A percentile compares a stretch with the other conserved stretches of the same genome.
Evolutionary conservation across 78 protist genomes (phyloP).

Genomic region (Mastigamoeba balamuthi): DNA sequence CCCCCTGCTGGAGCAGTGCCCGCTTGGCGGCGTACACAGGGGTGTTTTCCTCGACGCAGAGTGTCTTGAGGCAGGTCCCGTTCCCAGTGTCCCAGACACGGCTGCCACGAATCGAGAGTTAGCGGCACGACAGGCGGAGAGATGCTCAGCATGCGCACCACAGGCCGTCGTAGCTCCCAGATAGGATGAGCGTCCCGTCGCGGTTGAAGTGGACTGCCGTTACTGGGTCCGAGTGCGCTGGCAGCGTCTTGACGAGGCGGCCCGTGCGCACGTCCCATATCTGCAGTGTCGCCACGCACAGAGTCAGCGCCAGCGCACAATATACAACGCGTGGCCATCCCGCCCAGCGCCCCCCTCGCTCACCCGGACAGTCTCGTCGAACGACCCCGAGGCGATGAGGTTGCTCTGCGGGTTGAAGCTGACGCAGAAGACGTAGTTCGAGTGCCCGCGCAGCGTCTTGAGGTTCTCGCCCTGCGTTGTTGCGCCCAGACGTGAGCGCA

Average conservation of each 20-base stretch:
- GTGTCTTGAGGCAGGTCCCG: conserved; percentile 74
- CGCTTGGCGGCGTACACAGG: conserved; percentile 25
- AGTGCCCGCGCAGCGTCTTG: conserved; percentile 68
- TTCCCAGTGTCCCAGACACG: conserved; percentile 83
- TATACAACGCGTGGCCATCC: not conserved
- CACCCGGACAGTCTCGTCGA: conserved; percentile 71
- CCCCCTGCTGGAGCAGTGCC: no score
- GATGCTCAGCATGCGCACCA: conserved; percentile 7
- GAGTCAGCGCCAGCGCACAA: not conserved
- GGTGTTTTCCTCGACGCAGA: conserved; percentile 59
- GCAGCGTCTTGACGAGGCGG: conserved; percentile 30
- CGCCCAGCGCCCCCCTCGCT: no score
- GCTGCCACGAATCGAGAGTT: conserved; percentile 17
- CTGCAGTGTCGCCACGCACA: no score
- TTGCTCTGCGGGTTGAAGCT: conserved; percentile 71
- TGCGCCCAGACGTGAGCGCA: not conserved
- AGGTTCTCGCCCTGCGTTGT: conserved; percentile 8
- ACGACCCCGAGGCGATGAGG: conserved; percentile 78
- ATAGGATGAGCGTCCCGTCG: conserved; percentile 82
- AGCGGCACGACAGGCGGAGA: not conserved
- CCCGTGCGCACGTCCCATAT: conserved; percentile 64
- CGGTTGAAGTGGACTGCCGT: conserved; percentile 75
- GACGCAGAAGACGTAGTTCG: conserved; percentile 66
- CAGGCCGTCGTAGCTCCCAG: conserved; percentile 70
- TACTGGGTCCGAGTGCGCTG: conserved; percentile 89